These are phyloP conservation scores for Dothistroma pini DNA, from an alignment of 2,329 filamentous ascomycete genomes.

Conservation along the genomic window DNA sequence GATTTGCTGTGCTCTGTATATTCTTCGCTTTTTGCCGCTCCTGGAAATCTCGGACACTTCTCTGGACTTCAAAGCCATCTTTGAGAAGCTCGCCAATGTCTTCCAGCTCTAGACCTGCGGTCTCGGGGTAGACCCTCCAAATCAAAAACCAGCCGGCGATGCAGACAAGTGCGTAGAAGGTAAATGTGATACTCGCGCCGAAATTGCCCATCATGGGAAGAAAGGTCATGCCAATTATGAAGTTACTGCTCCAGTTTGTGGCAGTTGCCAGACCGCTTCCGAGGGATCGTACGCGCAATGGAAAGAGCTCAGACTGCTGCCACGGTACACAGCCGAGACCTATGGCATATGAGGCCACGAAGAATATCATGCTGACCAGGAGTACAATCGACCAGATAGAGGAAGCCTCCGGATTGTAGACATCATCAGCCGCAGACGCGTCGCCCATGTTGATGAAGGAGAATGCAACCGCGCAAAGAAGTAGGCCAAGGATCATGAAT, in stretches of 20 bases:
- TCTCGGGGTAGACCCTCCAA: conserved; percentile 80
- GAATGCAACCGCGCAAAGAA: conserved; percentile 71
- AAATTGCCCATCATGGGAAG: conserved; percentile 78
- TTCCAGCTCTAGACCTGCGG: conserved; percentile 74
- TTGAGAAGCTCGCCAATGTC: conserved; percentile 70
- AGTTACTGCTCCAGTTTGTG: conserved; percentile 87
- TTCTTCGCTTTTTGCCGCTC: not conserved
- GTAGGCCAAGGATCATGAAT: conserved; percentile 72
- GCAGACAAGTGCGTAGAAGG: conserved; percentile 72
- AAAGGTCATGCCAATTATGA: conserved; percentile 80
- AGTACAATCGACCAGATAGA: conserved; percentile 51
- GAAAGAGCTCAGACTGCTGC: conserved; percentile 89
- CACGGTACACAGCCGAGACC: conserved; percentile 91
- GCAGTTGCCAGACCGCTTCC: conserved; percentile 72
- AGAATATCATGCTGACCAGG: conserved; percentile 71
- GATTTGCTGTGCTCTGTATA: not conserved
- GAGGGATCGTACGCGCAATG: conserved; percentile 66
- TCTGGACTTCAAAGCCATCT: conserved; percentile 63
- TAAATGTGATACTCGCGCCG: conserved; percentile 73
- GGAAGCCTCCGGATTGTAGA: conserved; percentile 1
- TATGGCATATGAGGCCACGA: conserved; percentile 80
- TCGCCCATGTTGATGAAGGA: conserved; percentile 53
- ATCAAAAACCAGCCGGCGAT: conserved; percentile 57
- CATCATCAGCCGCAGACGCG: conserved; percentile 23
- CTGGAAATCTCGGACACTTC: conserved; percentile 16